Conservation (phyloP, 768 basidiomycete genomes). For the Phlebiopsis gigantea region DNA sequence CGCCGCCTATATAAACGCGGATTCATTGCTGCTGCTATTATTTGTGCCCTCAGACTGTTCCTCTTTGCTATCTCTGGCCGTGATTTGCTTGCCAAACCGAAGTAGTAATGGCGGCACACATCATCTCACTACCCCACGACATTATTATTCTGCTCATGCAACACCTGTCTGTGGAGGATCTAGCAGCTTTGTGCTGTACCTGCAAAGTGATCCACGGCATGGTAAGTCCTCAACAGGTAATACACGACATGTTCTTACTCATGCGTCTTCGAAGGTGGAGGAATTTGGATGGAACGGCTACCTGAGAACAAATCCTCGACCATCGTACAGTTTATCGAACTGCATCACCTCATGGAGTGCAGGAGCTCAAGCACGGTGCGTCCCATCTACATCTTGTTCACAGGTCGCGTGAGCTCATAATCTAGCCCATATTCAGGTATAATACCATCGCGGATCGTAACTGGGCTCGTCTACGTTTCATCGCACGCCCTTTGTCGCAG, state of each 20-base stretch:
- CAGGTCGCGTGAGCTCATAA: not conserved
- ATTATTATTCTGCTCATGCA: conserved; percentile 50
- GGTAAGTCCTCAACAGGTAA: conserved; percentile 32
- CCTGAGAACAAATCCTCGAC: conserved; percentile 45
- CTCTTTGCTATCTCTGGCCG: no score
- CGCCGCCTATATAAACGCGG: not conserved
- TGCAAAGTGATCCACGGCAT: conserved; percentile 31
- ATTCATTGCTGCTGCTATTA: not conserved
- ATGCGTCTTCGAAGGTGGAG: conserved; percentile 41
- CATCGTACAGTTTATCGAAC: conserved; percentile 45
- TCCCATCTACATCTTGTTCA: not conserved
- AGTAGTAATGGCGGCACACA: conserved; percentile 4
- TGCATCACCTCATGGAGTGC: conserved; percentile 41
- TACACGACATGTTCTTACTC: conserved; percentile 1
- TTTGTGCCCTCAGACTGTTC: no score
- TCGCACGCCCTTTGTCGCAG: conserved; percentile 59
- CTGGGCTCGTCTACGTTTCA: conserved; percentile 47
- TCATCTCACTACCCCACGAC: conserved; percentile 40
- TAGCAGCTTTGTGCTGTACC: conserved; percentile 35
- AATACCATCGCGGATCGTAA: conserved; percentile 45
- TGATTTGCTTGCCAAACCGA: not conserved
- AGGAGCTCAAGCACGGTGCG: conserved; percentile 32
- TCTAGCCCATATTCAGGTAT: conserved; percentile 27
- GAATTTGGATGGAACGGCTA: conserved; percentile 57
- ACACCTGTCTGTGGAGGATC: conserved; percentile 37